Evolutionary conservation across 1,284 basidiomycete genomes (phyloP), one percentile per base, ranked within the genome.

Genomic region (Irpex sp.): DNA sequence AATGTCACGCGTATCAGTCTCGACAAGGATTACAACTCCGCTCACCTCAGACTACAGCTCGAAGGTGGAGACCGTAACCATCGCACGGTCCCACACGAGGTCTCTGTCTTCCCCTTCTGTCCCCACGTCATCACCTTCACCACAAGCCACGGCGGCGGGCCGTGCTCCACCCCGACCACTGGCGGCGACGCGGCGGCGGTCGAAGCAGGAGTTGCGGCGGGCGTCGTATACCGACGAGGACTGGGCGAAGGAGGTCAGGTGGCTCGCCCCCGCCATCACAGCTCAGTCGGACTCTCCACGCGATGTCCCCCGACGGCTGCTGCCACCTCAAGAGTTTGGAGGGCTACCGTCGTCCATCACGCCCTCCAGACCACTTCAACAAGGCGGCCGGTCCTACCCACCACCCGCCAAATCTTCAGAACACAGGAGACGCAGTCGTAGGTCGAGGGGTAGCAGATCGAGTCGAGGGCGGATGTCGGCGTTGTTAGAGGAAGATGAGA

Each of bases 171-270:
- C 58, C n/a, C 57, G 62, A 8, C 62, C 65, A 34, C 55, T 66
- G 38, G 44, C 62, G 9, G 55, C 59, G 7, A 64, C 64, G 2
- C 67, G 72, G 37, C 68, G 79, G 73, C 58, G 75, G 69, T 66
- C 73, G 69, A 48, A 74, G 72, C 40, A 78, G 71, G 62, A 71
- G 51, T 64, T 61, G 19, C 52, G 63, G 15, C 66, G 64, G 40
- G 61, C 70, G 65, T 74, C 78, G 62, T 78, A 79, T 64, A 80
- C 80, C 3, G 81, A 84, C 66, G 80, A 84, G 58, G 82, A 85
- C 66, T 87, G 85, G 85, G 81, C 85, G 11, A 84, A 81, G 69
- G 87, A 89, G 64, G 85, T 87, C 17, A 80, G 85, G 49, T 87
- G 85, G 85, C 81, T 89, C 37, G 81, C 81, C 8, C 74, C 80